Base-by-base conservation (phyloP, 2,329 filamentous ascomycete species). In the Coniochaeta sp. region DNA sequence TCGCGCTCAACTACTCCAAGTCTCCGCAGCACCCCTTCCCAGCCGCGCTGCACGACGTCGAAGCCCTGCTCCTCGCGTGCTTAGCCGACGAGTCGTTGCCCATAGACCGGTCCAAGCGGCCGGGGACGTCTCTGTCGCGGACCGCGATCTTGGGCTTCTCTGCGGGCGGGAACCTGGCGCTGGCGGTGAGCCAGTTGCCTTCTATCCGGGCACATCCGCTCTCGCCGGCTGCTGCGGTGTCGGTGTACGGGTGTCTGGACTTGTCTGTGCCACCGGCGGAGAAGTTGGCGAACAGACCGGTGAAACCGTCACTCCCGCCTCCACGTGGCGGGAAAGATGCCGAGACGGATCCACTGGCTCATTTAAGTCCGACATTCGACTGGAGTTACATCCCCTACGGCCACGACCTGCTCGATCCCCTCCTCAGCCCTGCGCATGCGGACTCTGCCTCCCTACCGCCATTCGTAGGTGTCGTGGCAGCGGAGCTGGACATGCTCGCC, bases 1-100 rank as follows among this genome's bases (percentile, higher is more conserved):
- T 78, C n/a, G 69, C 67, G 14, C 66, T 81, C 30, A 67, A 75
- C 57, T 80, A 81, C 65, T 61, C 65, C 57, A 75, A 76, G 58
- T 69, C 74, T 0, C 78, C 77, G 0, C 55, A 58, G 7, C 53
- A 61, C 16, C 66, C 66, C 6, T 81, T 77, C 58, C 78, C 78
- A 0, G 59, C 53, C 0, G 65, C 69, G 0, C 64, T 73, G 7
- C 57, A 74, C 55, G 77, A 81, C 57, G 53, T 78, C 20, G 72
- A 70, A 22, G 71, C 71, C 0, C 64, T 77, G 16, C 64, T 68
- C 51, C 55, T 63, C n/a, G 69, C 69, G 8, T 63, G 75, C 10
- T 65, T 79, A 10, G 59, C 62, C 8, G 75, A 80, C 60, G 30
- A 59, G 1, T 58, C 63, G 1, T 67, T 81, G 0, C 74, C 74